These are phyloP conservation scores for Colletotrichum neosansevieriae DNA, from an alignment of 2,329 filamentous ascomycete species.

Conservation along the genomic window DNA sequence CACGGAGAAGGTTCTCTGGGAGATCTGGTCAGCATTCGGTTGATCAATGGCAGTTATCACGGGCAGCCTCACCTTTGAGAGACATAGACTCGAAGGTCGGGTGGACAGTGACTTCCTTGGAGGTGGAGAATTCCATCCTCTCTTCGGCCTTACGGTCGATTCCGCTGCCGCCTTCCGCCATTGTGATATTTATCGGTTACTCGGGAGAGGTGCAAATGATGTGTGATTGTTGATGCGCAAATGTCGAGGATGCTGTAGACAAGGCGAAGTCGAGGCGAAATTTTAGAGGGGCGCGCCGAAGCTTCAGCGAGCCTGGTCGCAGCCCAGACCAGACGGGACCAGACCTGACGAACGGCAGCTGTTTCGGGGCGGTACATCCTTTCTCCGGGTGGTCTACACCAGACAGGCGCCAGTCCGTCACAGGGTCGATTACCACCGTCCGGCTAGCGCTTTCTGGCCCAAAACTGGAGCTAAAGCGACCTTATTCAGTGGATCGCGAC, in stretches of 20 bases:
- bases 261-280: conserved; percentile 14
- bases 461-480: conserved; percentile 35
- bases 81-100: conserved; percentile 97
- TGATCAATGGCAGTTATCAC: background rate
- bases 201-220: background rate
- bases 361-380: conserved; percentile 19
- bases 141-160: conserved; percentile 95
- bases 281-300: conserved; percentile 37
- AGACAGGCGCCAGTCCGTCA: no score
- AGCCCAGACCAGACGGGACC: background rate
- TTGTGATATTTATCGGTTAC: conserved; percentile 60
- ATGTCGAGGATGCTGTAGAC: background rate
- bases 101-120: conserved; percentile 95
- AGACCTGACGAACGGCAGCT: background rate
- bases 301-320: conserved; percentile 12
- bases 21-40: background rate
- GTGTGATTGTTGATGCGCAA: background rate
- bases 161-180: conserved; percentile 82
- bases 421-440: conserved; percentile 6
- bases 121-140: conserved; percentile 98
- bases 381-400: background rate
- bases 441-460: conserved; percentile 3
- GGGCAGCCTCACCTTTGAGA: conserved; percentile 74
- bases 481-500: conserved; percentile 36
- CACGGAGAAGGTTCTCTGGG: conserved; percentile 89